Conservation (phyloP, 2,329 filamentous ascomycete species). For the Paraphaeosphaeria minitans region DNA sequence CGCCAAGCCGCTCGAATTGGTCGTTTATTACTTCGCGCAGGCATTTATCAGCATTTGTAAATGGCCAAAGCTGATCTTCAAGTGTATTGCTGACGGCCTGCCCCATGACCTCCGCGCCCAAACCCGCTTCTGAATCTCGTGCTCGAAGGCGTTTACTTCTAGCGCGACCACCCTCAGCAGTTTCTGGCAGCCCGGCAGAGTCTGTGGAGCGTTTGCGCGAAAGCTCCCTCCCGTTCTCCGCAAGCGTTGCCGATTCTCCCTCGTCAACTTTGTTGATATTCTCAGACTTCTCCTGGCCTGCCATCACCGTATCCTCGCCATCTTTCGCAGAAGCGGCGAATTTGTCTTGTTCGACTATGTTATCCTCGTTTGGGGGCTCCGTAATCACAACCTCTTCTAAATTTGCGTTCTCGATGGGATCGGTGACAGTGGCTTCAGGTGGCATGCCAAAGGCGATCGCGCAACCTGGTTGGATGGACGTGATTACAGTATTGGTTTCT, state of each 20-base stretch:
- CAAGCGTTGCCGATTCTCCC: conserved; percentile 14
- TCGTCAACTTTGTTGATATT: conserved; percentile 24
- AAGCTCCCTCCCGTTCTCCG: conserved; percentile 46
- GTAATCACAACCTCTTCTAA: conserved; percentile 9
- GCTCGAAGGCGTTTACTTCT: conserved; percentile 67
- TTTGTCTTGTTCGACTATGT: conserved; percentile 13
- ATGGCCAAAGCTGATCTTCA: conserved; percentile 59
- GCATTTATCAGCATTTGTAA: conserved; percentile 61
- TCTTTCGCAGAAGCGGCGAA: neutral
- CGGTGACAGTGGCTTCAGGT: conserved; percentile 27
- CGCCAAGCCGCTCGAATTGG: conserved; percentile 58
- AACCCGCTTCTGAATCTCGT: conserved; percentile 57
- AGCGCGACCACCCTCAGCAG: conserved; percentile 59
- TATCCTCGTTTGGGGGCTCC: conserved; percentile 14
- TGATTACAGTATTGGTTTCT: conserved; percentile 45
- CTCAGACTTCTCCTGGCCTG: conserved; percentile 21
- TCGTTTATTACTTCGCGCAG: conserved; percentile 60
- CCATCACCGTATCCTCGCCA: conserved; percentile 27
- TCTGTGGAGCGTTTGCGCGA: conserved; percentile 66
- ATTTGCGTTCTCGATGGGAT: conserved; percentile 16
- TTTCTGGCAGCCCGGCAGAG: conserved; percentile 63
- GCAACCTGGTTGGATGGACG: conserved; percentile 42
- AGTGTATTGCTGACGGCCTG: conserved; percentile 61
- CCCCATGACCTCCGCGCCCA: conserved; percentile 53
- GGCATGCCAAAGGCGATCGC: conserved; percentile 52